Evolutionary conservation across 352 stramenopile genomes (phyloP), one percentile per base, ranked within the genome.

Genomic region (Pythium monospermum): DNA sequence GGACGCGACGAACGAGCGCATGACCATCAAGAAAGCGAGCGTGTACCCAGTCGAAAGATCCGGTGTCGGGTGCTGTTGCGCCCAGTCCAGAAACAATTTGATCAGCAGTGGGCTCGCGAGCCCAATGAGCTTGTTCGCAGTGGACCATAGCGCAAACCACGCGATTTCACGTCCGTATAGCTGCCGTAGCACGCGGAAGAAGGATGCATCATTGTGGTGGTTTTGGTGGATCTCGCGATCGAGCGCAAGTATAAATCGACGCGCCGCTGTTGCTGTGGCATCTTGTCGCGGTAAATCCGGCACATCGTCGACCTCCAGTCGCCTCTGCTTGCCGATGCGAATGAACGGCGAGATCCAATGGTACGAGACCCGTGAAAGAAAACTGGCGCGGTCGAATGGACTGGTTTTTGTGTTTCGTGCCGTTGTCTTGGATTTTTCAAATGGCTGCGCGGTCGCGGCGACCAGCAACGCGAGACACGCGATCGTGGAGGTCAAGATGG

Each of bases 21-120:
- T 18, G 1, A 73, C 52, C 66, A 91, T 89, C 4, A 63, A 53
- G 7, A 47, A 51, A 4, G 83, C 83, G 2, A 94, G 73, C 10
- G 48, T 53, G 47, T 91, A 91, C 0, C 83, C 83, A 15, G 33
- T 70, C 0, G 49, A 39, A 2, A 91, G 41, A 3, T 56, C 59
- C 8, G 76, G 73, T 3, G 54, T 42, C 21, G 59, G 54, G 11
- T 43, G 22, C 18, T 73, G 58, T 15, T 57, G 73, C 2, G 83
- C 69, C 83, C 83, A 94, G 35, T 89, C 74, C 1, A 91, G 62
- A 36, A 94, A 87, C 32, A 85, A 55, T 53, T 94, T 94, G 36
- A 91, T 69, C 28, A 94, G 52, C n/a, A 90, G 47, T 5, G 83
- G 83, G 32, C 73, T 89, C 42, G 53, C 61, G 23, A 94, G 45